Conservation (phyloP, 805 yeast genomes). For the Blastobotrys chiropterorum region DNA sequence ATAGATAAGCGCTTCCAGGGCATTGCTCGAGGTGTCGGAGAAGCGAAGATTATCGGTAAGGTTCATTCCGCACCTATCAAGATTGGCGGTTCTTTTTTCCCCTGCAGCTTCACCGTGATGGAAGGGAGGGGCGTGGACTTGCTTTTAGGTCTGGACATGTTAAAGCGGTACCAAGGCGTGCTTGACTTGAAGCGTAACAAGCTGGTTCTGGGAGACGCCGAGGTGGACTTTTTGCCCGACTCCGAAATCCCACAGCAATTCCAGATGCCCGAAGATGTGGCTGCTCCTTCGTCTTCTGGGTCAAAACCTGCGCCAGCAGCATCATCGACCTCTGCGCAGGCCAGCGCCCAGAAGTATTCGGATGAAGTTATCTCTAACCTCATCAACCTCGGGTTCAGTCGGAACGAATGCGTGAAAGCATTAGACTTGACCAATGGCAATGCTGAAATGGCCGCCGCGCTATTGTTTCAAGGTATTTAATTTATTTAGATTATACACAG, state of each 20-base stretch:
- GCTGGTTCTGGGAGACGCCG: constrained; percentile 65
- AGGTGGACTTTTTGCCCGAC: constrained; percentile 67
- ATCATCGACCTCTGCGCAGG: constrained; percentile 15
- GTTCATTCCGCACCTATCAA: constrained; percentile 85
- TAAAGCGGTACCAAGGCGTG: constrained; percentile 77
- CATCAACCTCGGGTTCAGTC: constrained; percentile 64
- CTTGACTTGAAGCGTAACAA: constrained; percentile 66
- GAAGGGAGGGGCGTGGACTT: constrained; percentile 55
- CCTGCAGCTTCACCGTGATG: constrained; percentile 65
- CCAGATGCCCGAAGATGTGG: constrained; percentile 16
- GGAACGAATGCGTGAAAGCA: constrained; percentile 58
- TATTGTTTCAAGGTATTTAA: constrained; percentile 41
- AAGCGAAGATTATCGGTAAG: constrained; percentile 68
- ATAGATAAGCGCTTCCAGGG: constrained; percentile 79
- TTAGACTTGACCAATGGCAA: constrained; percentile 65
- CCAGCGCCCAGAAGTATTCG: constrained; percentile 6
- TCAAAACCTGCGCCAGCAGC: too few relatives aligned
- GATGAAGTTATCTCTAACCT: constrained; percentile 43
- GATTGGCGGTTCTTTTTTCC: constrained; percentile 58
- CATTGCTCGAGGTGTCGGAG: constrained; percentile 87
- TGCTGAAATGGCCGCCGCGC: constrained; percentile 79
- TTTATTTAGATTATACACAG: background rate
- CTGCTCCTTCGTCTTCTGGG: constrained; percentile 10
- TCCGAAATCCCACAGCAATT: constrained; percentile 51
- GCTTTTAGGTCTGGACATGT: constrained; percentile 83